These are phyloP conservation scores for Coemansia sp. DNA, from an alignment of 192 early-diverging fungal species.

Conservation along the genomic window DNA sequence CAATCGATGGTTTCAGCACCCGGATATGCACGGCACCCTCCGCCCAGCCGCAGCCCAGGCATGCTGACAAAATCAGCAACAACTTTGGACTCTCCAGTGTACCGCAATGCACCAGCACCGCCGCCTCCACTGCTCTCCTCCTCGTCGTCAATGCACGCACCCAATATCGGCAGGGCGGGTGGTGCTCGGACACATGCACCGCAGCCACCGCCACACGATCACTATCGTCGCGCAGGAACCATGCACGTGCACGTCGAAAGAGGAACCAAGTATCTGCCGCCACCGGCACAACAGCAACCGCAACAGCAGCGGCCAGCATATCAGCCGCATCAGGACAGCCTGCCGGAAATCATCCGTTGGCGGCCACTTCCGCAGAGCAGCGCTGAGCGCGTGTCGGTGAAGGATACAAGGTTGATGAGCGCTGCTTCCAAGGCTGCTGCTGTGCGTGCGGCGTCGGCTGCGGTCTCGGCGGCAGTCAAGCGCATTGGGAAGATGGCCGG, in stretches of 20 bases:
- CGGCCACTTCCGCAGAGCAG: constrained; percentile 27
- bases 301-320: not conserved
- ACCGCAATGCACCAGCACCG: not conserved
- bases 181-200: not conserved
- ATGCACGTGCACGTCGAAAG: constrained; percentile 4
- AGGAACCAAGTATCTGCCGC: constrained; percentile 4
- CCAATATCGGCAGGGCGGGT: not conserved
- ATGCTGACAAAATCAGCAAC: constrained; percentile 2
- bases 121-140: not conserved
- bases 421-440: constrained; percentile 47
- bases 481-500: constrained; percentile 16
- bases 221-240: not conserved
- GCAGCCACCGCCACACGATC: not conserved
- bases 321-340: constrained; percentile 5
- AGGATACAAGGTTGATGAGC: constrained; percentile 42
- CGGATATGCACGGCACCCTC: not conserved
- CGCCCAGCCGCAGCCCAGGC: not conserved
- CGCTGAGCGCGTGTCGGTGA: constrained; percentile 23
- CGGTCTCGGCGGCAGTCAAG: constrained; percentile 29
- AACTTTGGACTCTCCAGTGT: not conserved
- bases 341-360: constrained; percentile 14
- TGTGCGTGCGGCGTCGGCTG: constrained; percentile 30
- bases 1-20: not conserved
- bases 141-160: not conserved
- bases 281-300: not conserved